Base-by-base conservation (phyloP, 768 basidiomycete genomes). In the Inosperma sp. region DNA sequence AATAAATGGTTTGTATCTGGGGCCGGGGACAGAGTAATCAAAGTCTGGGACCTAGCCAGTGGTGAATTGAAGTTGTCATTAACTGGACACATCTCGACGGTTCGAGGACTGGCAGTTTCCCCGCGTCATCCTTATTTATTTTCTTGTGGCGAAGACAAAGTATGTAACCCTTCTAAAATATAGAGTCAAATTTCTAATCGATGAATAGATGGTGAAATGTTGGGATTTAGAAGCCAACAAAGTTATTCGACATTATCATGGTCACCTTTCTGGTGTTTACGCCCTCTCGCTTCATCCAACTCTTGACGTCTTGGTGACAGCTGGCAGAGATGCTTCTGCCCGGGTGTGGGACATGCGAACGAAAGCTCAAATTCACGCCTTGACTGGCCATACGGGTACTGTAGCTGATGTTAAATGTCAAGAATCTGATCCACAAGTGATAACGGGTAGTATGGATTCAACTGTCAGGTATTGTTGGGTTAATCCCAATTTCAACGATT, bases 271-370 rank as follows among this genome's bases (percentile, higher is more conserved):
- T 0, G 96, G 96, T 36, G 94, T 99, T n/a, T 98, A 98, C 61
- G 77, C 93, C 0, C 77, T 98, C 48, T 82, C 86, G 17, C 74
- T 99, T 2, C 96, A 98, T 62, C 96, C 96, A 1, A 98, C 95
- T 0, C 82, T 99, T 45, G 96, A 98, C 62, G 75, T 99, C 3
- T 81, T 99, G 33, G 93, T 97, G 37, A 99, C 96, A 0, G 83
- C 88, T 4, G 96, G 96, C 34, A 85, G 96, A 59, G 96, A 99
- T 62, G 93, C 96, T 7, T 93, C 92, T 8, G 95, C 94, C 2
- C 83, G 96, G 51, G 94, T 97, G 0, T 99, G 96, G 96, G 96
- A 99, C 65, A 98, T 99, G 95, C 83, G 96, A 31, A 95, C 94
- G 26, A 95, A 97, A 63, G 88, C 93, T 8, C 91, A 93, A 63